A percentile compares a stretch with the other conserved stretches of the same genome.
Evolutionary conservation across 768 basidiomycete species (phyloP).

Genomic region (Mycena alexandri): DNA sequence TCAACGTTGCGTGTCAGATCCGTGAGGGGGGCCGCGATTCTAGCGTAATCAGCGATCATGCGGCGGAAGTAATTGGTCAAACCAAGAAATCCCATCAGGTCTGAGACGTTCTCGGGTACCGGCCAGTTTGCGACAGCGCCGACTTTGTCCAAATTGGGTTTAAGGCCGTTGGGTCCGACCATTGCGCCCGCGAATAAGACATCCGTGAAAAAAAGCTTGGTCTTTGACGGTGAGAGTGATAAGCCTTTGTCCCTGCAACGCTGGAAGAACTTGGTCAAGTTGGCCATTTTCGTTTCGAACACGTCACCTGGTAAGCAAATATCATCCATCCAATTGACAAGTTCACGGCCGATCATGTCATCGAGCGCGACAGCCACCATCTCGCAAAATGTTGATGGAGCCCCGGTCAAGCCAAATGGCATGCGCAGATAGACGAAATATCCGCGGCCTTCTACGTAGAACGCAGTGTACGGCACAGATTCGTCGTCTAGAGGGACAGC

Average conservation of each 20-base stretch:
- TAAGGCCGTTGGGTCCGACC: slow-evolving; percentile 49
- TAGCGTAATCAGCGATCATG: slow-evolving; percentile 51
- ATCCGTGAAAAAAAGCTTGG: slow-evolving; percentile 51
- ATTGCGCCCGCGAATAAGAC: no score
- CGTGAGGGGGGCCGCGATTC: slow-evolving; percentile 47
- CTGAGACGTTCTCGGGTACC: slow-evolving; percentile 42
- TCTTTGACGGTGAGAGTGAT: slow-evolving; percentile 53
- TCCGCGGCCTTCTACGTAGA: no score
- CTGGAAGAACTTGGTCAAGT: slow-evolving; percentile 45
- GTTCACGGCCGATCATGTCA: slow-evolving; percentile 41
- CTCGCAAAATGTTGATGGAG: slow-evolving; percentile 51
- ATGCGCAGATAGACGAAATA: slow-evolving; percentile 51
- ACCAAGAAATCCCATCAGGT: slow-evolving; percentile 51
- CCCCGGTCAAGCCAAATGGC: slow-evolving; percentile 57
- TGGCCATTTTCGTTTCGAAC: slow-evolving; percentile 45
- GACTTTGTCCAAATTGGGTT: slow-evolving; percentile 52
- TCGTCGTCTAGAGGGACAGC: no score
- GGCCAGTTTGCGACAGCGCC: slow-evolving; percentile 51
- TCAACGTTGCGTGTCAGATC: slow-evolving; percentile 44
- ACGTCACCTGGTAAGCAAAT: slow-evolving; percentile 47
- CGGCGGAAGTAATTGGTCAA: slow-evolving; percentile 50
- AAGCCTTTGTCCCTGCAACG: slow-evolving; percentile 45
- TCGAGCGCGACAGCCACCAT: slow-evolving; percentile 43
- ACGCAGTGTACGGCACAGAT: no score
- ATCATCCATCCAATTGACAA: slow-evolving; percentile 57